Conservation (phyloP, 305 asterid species). For the Lippia alba region DNA sequence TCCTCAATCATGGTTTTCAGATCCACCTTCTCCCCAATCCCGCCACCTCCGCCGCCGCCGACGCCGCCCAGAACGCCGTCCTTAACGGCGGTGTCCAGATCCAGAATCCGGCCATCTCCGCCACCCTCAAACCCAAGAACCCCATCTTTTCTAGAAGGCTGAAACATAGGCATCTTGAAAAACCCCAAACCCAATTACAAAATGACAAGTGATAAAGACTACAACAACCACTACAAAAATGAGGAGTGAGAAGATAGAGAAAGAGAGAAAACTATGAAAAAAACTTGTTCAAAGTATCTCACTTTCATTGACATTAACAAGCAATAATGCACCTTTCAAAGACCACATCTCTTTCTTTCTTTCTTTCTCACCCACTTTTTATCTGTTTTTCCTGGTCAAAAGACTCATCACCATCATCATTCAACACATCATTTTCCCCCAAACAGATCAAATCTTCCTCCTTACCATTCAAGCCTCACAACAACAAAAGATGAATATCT, state of each 20-base stretch:
- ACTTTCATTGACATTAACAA: slow-evolving; percentile 65
- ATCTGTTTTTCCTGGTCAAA: slow-evolving; percentile 62
- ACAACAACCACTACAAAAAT: background rate
- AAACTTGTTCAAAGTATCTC: slow-evolving; percentile 44
- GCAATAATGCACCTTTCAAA: slow-evolving; percentile 57
- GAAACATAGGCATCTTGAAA: slow-evolving; percentile 67
- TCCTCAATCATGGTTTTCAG: slow-evolving; percentile 63
- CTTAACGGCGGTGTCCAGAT: slow-evolving; percentile 66
- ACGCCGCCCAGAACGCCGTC: slow-evolving; percentile 63
- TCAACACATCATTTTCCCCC: slow-evolving; percentile 48
- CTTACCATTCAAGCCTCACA: slow-evolving; percentile 47
- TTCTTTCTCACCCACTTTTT: slow-evolving; percentile 43
- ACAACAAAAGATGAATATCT: slow-evolving; percentile 35
- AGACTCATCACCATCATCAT: slow-evolving; percentile 58
- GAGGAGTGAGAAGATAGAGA: too few relatives aligned
- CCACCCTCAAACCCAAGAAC: slow-evolving; percentile 52
- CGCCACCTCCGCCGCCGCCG: slow-evolving; percentile 45
- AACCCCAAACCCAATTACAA: background rate
- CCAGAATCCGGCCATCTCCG: slow-evolving; percentile 50
- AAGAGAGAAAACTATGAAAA: background rate
- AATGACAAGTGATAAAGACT: slow-evolving; percentile 17
- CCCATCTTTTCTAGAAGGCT: slow-evolving; percentile 45
- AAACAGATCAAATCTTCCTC: slow-evolving; percentile 37
- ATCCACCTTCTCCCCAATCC: slow-evolving; percentile 55
- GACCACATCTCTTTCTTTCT: slow-evolving; percentile 39